Base-by-base conservation (phyloP, 768 basidiomycete genomes). In the Podaxis carcinomalis region DNA sequence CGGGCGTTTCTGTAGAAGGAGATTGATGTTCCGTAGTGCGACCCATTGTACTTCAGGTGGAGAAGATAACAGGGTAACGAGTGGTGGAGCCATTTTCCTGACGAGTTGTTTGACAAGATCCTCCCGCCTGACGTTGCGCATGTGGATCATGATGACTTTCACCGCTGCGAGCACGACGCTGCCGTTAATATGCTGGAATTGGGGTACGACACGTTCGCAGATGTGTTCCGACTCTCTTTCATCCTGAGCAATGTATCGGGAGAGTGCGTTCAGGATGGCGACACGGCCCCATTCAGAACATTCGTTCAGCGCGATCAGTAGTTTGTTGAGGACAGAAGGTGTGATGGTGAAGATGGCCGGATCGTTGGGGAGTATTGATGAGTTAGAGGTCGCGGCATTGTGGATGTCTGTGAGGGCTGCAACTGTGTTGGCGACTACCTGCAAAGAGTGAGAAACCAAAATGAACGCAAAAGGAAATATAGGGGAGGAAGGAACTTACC, bases 1-100 rank as follows among this genome's bases (percentile, higher is more conserved):
- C 1, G 93, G 76, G 3, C 93, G 88, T 69, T 96, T 96, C 74
- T 99, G 96, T 1, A 99, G 85, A 27, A 99, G 81, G 28, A 99
- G 85, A 68, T 98, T 98, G 78, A 98, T 94, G 70, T 98, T 98
- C 28, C 97, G 86, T 56, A 99, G 78, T 0, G 95, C 94, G 53
- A 98, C 96, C 95, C 96, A 99, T 74, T 99, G 97, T 0, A 98
- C 92, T 69, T 99, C 97, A 0, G 96, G 95, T 2, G 95, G 93
- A 1, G 95, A 94, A 1, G 96, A 97, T 1, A 99, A 85, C 10
- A 99, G 84, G 0, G 97, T 99, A 25, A 99, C 96, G 21, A 89
- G 75, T 21, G 97, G 97, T 4, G 96, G 97, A 1, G 95, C 95
- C 95, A 98, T 97, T 78, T 99, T 99, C 51, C 92, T 85, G 32